A percentile compares a stretch with the other conserved stretches of the same genome.
phyloP scores from a whole-genome alignment of 2,329 filamentous ascomycete species.

The Diplodia intermedia region DNA sequence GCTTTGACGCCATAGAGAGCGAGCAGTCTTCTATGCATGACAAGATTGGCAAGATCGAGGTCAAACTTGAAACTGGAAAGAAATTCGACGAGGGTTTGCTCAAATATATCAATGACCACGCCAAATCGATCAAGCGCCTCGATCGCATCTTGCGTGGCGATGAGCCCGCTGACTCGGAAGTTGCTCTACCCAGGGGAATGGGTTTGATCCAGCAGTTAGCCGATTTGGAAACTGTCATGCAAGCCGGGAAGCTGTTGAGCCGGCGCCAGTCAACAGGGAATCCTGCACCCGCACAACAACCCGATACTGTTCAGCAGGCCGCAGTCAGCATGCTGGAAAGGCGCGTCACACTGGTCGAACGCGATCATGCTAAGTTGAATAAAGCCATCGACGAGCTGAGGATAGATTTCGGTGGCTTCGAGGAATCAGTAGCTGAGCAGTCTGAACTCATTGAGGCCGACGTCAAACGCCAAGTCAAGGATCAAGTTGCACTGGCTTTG shows the following conservation, averaged over 20 bases:
- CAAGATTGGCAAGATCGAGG: neutral
- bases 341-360: neutral
- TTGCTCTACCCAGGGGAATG: neutral
- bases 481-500: neutral
- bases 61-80: neutral
- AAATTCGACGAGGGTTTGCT: neutral
- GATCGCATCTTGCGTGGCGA: neutral
- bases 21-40: neutral
- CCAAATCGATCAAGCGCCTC: neutral
- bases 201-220: neutral
- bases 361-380: neutral
- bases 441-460: slow-evolving; percentile 9
- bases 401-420: neutral
- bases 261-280: neutral
- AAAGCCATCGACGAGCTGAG: neutral
- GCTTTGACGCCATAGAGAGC: neutral
- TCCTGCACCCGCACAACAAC: neutral
- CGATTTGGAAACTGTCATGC: neutral
- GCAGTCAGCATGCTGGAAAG: neutral
- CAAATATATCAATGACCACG: neutral
- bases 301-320: neutral
- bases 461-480: neutral
- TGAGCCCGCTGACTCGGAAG: neutral
- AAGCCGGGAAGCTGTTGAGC: neutral
- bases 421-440: neutral